A percentile compares a stretch with the other conserved stretches of the same genome.
Evolutionary conservation across 352 stramenopile species (phyloP).

Genomic region (Phytopythium oedochilum): DNA sequence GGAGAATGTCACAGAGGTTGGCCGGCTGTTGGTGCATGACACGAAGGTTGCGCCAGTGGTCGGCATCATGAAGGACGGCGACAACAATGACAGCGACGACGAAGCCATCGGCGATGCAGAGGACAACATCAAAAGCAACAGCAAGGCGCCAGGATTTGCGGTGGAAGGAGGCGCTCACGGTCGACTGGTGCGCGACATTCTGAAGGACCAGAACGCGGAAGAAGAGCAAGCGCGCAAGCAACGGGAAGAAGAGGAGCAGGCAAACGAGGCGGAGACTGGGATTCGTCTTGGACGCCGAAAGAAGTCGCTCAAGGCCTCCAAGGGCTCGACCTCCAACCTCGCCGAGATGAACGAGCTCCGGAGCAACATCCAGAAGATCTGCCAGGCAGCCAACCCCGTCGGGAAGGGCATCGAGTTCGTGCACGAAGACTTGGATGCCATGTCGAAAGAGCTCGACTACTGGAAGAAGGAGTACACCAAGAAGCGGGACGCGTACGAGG

Average conservation of each 20-base stretch:
- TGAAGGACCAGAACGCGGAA: slow-evolving; percentile 73
- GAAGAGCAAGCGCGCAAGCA: slow-evolving; percentile 63
- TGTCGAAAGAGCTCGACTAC: slow-evolving; percentile 91
- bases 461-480: slow-evolving; percentile 86
- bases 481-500: slow-evolving; percentile 73
- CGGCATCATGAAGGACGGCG: slow-evolving; percentile 82
- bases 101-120: slow-evolving; percentile 32
- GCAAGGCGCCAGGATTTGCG: slow-evolving; percentile 20
- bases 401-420: slow-evolving; percentile 93
- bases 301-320: slow-evolving; percentile 83
- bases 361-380: slow-evolving; percentile 87
- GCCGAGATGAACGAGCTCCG: slow-evolving; percentile 78
- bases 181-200: slow-evolving; percentile 77
- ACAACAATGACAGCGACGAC: slow-evolving; percentile 77
- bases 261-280: slow-evolving; percentile 61
- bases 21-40: slow-evolving; percentile 62
- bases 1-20: slow-evolving; percentile 80
- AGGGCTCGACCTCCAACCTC: slow-evolving; percentile 47
- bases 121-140: slow-evolving; percentile 27
- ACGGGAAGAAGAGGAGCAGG: slow-evolving; percentile 65
- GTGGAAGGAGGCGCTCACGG: slow-evolving; percentile 41
- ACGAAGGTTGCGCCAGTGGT: slow-evolving; percentile 72
- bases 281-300: slow-evolving; percentile 67
- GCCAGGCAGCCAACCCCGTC: slow-evolving; percentile 88
- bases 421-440: slow-evolving; percentile 91